Evolutionary conservation across 805 yeast genomes (phyloP), one percentile per base, ranked within the genome.

Genomic region (Torulaspora gathmanii): DNA sequence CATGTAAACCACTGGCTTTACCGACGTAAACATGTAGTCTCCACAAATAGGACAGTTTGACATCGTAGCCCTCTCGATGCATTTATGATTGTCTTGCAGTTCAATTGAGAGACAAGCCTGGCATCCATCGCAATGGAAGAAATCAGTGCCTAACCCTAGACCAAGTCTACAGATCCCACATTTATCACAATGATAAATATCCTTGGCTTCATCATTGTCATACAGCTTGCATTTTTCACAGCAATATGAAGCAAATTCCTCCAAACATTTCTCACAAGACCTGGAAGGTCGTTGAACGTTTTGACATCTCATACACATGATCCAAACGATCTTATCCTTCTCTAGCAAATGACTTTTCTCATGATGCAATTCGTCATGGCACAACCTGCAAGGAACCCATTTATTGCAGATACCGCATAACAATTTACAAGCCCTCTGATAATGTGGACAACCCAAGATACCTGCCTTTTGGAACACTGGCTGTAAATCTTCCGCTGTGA

Each of bases 81-180:
- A 91, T 51, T 75, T 77, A 68, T 91, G 97, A 47, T 80, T 78
- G 51, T 83, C 79, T 51, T 78, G 79, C 46, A 90, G 71, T 52
- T 83, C 88, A 39, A 90, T 82, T 33, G 91, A 80, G 54, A 90
- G 74, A 63, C 98, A 90, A 5, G 89, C 90, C 56, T 87, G 86
- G 67, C 98, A 90, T 16, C 81, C 82, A 54, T 83, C 79, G 67
- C 98, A 90, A 62, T 90, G 98, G 70, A 87, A 88, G 56, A 83
- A 89, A 64, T 90, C 97, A 52, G 84, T 83, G 13, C 87, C 93
- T 17, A 88, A 66, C 0, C 97, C 97, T 20, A 84, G 71, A 1
- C 98, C 98, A 8, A 91, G 70, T 11, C 97, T 75, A 63, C 98
- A 90, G 44, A 91, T 88, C 0, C 95, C 96, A 69, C 98, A 90